These are phyloP conservation scores for Delphinella strobiligena DNA, from an alignment of 2,329 filamentous ascomycete species.

Conservation along the genomic window DNA sequence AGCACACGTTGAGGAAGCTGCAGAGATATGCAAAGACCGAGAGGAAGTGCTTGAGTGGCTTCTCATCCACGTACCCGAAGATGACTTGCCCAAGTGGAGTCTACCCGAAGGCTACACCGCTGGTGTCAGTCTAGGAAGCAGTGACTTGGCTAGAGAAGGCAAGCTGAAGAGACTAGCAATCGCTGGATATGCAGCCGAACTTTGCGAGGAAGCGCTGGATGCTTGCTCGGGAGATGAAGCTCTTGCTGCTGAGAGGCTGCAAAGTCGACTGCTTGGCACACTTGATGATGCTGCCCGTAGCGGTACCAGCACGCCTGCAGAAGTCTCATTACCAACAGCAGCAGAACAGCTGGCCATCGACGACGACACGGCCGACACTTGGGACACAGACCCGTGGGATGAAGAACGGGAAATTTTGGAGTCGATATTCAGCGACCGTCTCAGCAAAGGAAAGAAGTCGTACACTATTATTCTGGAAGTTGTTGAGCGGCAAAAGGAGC, in stretches of 20 bases:
- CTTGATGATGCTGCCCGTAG: conserved; percentile 11
- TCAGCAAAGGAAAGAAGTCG: conserved; percentile 36
- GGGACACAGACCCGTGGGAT: conserved; percentile 52
- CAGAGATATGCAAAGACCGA: conserved; percentile 74
- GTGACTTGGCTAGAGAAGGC: conserved; percentile 67
- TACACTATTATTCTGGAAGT: conserved; percentile 59
- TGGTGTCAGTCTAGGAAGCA: conserved; percentile 74
- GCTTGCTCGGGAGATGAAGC: conserved; percentile 59
- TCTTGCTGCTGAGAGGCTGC: conserved; percentile 66
- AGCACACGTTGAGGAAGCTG: conserved; percentile 81
- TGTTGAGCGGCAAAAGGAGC: conserved; percentile 29
- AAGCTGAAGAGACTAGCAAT: conserved; percentile 71
- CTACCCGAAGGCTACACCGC: conserved; percentile 85
- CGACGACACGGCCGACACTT: conserved; percentile 31
- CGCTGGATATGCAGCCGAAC: conserved; percentile 73
- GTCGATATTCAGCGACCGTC: conserved; percentile 73
- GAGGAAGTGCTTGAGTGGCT: conserved; percentile 95
- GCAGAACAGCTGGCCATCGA: conserved; percentile 1
- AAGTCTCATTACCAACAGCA: neutral
- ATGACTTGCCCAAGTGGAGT: conserved; percentile 87
- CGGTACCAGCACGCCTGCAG: neutral
- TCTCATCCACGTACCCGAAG: conserved; percentile 90
- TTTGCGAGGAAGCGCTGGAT: conserved; percentile 70
- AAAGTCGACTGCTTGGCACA: conserved; percentile 48
- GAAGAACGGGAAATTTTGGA: conserved; percentile 77